Conservation (phyloP, 2,329 filamentous ascomycete genomes). For the Stemphylium beticola region DNA sequence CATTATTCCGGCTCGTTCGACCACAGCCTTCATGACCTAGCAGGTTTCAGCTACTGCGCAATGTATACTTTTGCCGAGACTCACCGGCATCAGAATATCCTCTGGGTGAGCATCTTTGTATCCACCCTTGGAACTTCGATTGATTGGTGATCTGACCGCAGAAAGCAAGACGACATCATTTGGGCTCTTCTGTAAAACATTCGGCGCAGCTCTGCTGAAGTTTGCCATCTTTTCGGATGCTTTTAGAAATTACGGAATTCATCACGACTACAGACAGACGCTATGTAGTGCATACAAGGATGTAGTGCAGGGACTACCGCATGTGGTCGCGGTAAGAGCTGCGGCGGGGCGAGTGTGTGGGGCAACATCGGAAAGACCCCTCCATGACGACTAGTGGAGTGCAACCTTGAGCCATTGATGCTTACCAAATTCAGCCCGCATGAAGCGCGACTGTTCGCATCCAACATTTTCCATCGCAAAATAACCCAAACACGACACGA, state of each 20-base stretch:
- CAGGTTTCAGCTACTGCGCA: conserved; percentile 63
- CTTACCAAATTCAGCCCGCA: conserved; percentile 10
- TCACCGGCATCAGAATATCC: conserved; percentile 72
- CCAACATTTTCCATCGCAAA: conserved; percentile 4
- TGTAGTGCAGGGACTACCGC: conserved; percentile 29
- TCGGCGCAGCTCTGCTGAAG: conserved; percentile 45
- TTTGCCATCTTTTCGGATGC: conserved; percentile 29
- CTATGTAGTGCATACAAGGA: conserved; percentile 15
- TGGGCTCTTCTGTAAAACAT: conserved; percentile 82
- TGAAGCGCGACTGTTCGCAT: conserved; percentile 7
- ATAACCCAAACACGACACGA: not conserved
- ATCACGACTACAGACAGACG: not conserved
- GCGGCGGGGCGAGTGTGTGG: conserved; percentile 45
- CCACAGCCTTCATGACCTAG: conserved; percentile 73
- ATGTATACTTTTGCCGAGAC: conserved; percentile 58
- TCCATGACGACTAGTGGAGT: conserved; percentile 35
- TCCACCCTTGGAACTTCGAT: conserved; percentile 86
- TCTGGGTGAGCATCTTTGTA: conserved; percentile 94
- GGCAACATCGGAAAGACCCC: conserved; percentile 37
- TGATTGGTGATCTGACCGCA: conserved; percentile 83
- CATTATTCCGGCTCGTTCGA: conserved; percentile 35
- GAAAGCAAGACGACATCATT: conserved; percentile 96
- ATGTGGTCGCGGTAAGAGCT: conserved; percentile 18
- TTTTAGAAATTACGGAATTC: not conserved
- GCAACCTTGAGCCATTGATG: conserved; percentile 10